These are phyloP conservation scores for Plasmopara halstedii DNA, from an alignment of 352 stramenopile species.

Conservation along the genomic window DNA sequence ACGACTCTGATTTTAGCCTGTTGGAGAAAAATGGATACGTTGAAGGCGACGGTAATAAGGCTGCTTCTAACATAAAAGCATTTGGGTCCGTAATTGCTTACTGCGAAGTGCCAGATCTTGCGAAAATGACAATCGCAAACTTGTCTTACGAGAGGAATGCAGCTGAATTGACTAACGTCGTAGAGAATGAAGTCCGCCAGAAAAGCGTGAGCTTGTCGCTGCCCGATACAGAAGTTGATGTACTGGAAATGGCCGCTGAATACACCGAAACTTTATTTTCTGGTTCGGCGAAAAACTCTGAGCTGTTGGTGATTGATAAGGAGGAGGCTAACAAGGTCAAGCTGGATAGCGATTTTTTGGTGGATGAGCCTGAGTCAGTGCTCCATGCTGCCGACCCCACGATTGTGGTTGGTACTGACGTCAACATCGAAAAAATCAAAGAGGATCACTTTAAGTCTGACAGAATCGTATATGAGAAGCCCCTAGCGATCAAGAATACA, in stretches of 20 bases:
- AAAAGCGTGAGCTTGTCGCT: conserved; percentile 15
- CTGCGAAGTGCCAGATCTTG: neutral
- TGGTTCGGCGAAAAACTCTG: neutral
- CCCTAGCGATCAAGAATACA: neutral
- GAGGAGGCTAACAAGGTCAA: neutral
- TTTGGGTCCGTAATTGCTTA: neutral
- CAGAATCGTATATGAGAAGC: neutral
- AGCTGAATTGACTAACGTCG: conserved; percentile 5
- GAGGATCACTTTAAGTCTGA: neutral
- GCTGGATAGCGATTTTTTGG: neutral
- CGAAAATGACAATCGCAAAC: conserved; percentile 1
- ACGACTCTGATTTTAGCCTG: neutral
- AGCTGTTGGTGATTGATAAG: neutral
- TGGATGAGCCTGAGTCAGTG: conserved; percentile 1
- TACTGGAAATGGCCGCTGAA: conserved; percentile 18
- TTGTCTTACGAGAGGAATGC: neutral
- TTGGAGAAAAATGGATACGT: conserved; percentile 2
- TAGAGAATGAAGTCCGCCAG: conserved; percentile 17
- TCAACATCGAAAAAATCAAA: neutral
- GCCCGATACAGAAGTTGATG: neutral
- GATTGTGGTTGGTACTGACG: neutral
- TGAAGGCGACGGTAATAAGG: neutral
- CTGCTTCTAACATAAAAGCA: neutral
- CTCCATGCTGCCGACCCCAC: neutral
- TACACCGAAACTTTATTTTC: neutral